These are phyloP conservation scores for Lactarius tabidus DNA, from an alignment of 768 basidiomycete species.

Conservation along the genomic window DNA sequence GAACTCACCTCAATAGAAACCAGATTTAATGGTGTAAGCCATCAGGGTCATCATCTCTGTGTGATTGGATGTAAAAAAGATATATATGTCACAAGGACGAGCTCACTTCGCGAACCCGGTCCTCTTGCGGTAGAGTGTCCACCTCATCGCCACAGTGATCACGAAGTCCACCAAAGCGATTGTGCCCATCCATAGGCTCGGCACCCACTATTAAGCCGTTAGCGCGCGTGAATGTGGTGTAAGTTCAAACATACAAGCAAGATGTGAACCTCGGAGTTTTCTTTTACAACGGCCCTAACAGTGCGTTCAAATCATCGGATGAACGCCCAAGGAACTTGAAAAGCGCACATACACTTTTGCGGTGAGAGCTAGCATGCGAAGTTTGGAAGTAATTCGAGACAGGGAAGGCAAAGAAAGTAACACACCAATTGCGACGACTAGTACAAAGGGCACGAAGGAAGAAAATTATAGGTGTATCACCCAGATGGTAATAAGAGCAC, in stretches of 20 bases:
- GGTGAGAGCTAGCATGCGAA: not conserved
- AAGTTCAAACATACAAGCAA: not conserved
- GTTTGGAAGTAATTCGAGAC: not conserved
- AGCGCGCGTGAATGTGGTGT: no score
- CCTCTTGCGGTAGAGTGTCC: not conserved
- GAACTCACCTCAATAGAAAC: not conserved
- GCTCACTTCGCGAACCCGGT: not conserved
- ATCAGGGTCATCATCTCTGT: not conserved
- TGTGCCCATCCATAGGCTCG: not conserved
- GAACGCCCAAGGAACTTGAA: not conserved
- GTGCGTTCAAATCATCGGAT: not conserved
- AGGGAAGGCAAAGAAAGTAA: not conserved
- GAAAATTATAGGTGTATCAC: no score
- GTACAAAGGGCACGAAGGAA: not conserved
- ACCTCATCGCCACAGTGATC: not conserved
- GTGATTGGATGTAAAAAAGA: not conserved
- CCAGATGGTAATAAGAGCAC: not conserved
- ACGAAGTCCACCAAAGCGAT: not conserved
- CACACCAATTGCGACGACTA: not conserved
- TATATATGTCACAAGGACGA: not conserved
- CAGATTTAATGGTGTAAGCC: not conserved
- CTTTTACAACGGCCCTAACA: not conserved
- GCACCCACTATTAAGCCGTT: not conserved
- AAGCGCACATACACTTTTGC: not conserved
- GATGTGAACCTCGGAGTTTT: not conserved